These are phyloP conservation scores for Colletotrichum aenigma DNA, from an alignment of 2,329 filamentous ascomycete species.

Conservation along the genomic window DNA sequence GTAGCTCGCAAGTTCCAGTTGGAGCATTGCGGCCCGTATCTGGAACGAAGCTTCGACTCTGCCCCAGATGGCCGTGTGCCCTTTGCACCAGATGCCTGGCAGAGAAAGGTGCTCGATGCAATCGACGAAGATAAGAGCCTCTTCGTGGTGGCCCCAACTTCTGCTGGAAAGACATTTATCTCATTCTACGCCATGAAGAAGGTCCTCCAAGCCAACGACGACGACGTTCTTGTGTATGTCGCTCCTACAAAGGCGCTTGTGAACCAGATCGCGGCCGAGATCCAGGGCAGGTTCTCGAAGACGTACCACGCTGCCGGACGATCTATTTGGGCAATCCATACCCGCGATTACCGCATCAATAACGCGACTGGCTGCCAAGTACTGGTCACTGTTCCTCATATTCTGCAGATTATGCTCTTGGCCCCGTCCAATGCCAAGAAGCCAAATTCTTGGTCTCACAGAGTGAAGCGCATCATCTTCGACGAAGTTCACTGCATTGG, in stretches of 20 bases:
- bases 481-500: conserved; percentile 85
- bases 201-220: conserved; percentile 69
- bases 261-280: conserved; percentile 82
- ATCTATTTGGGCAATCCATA: conserved; percentile 81
- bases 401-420: conserved; percentile 79
- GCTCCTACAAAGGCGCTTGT: conserved; percentile 83
- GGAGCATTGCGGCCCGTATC: conserved; percentile 71
- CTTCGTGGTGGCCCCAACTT: conserved; percentile 79
- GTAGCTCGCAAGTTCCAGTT: conserved; percentile 63
- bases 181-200: conserved; percentile 86
- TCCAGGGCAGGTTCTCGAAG: conserved; percentile 77
- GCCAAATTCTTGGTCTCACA: conserved; percentile 61
- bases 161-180: conserved; percentile 83
- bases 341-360: conserved; percentile 76
- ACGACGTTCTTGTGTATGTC: conserved; percentile 77
- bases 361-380: conserved; percentile 75
- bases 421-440: conserved; percentile 66
- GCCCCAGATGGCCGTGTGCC: conserved; percentile 68
- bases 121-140: conserved; percentile 74
- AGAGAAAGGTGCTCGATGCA: conserved; percentile 73
- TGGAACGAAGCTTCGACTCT: conserved; percentile 77
- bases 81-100: conserved; percentile 80
- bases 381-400: conserved; percentile 77
- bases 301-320: conserved; percentile 62
- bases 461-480: conserved; percentile 78